Base-by-base conservation (phyloP, 2,329 filamentous ascomycete genomes). In the Fusarium tuaranense region DNA sequence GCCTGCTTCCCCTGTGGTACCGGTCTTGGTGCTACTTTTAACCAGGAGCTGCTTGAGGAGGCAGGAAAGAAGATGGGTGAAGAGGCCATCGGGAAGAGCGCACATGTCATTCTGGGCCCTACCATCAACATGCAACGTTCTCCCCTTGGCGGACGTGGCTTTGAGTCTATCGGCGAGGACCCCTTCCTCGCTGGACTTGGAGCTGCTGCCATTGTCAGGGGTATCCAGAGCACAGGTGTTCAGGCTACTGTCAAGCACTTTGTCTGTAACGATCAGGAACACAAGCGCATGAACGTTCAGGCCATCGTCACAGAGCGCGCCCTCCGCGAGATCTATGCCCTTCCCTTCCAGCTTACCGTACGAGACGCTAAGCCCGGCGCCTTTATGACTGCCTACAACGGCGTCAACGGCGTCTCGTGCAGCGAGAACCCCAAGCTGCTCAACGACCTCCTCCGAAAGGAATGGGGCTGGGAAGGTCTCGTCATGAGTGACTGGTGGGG, bases 91-190 rank as follows among this genome's bases (percentile, higher is more conserved):
- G 85, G 86, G 1, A 91, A 91, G 80, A 88, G 88, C 41, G 89
- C 88, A 4, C 89, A 91, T 78, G 86, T 85, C 25, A 88, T 90
- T 68, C 84, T 92, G 1, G 90, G 90, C 0, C 90, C 90, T 6
- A 92, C 90, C 25, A 90, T 92, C 78, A 91, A 91, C 78, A 91
- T 91, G 85, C 88, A 90, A 76, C 85, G 89, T 58, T 88, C 86
- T 7, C 90, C 88, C n/a, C 84, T 91, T 3, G 89, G 89, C 27
- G 89, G 89, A 12, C 86, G 89, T 62, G 89, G 89, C 41, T 91
- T 91, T 72, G 89, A 91, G 81, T 90, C 88, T 10, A 85, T 90
- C 60, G 84, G 87, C 51, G 88, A 91, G 76, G 89, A 91, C 74
- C 89, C 89, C 14, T 85, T 90, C 75, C 83, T 91, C 27, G 86